Evolutionary conservation across 805 yeast genomes (phyloP).

Genomic region (Cyberlindnera subsufficiens): DNA sequence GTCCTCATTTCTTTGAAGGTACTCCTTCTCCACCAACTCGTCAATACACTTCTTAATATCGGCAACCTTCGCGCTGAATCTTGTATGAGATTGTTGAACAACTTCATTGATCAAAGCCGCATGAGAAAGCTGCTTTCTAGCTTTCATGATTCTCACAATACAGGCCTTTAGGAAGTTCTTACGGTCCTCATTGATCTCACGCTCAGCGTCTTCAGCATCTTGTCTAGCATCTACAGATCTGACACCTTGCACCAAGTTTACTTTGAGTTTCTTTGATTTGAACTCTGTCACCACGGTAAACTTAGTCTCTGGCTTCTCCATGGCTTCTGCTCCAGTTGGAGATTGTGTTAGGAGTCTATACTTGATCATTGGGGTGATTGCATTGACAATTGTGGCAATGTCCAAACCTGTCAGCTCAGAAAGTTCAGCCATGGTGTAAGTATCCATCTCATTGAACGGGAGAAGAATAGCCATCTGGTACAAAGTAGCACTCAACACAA

Average conservation of each 20-base stretch:
- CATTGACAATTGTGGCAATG: conserved; percentile 60
- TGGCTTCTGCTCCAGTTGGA: conserved; percentile 55
- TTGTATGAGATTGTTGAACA: conserved; percentile 68
- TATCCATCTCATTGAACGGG: conserved; percentile 70
- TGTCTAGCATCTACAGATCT: conserved; percentile 50
- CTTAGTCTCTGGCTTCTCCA: conserved; percentile 45
- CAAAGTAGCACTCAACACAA: conserved; percentile 72
- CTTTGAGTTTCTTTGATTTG: conserved; percentile 76
- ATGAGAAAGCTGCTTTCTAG: conserved; percentile 75
- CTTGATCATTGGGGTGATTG: conserved; percentile 73
- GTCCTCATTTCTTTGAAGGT: conserved; percentile 67
- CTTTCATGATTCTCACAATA: conserved; percentile 95
- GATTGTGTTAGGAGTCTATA: conserved; percentile 65
- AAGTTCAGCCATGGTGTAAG: conserved; percentile 56
- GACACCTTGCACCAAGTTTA: conserved; percentile 66
- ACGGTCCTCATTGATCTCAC: conserved; percentile 82
- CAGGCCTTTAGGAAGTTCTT: conserved; percentile 85
- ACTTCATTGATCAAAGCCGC: conserved; percentile 82
- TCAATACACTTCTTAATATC: conserved; percentile 88
- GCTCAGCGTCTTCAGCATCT: conserved; percentile 68
- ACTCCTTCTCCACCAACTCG: conserved; percentile 78
- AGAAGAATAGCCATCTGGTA: conserved; percentile 83
- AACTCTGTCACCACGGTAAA: conserved; percentile 76
- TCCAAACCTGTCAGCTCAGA: conserved; percentile 64
- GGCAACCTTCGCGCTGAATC: conserved; percentile 81